Evolutionary conservation across 2,329 filamentous ascomycete genomes (phyloP).

Genomic region (Diaporthe vaccinii): DNA sequence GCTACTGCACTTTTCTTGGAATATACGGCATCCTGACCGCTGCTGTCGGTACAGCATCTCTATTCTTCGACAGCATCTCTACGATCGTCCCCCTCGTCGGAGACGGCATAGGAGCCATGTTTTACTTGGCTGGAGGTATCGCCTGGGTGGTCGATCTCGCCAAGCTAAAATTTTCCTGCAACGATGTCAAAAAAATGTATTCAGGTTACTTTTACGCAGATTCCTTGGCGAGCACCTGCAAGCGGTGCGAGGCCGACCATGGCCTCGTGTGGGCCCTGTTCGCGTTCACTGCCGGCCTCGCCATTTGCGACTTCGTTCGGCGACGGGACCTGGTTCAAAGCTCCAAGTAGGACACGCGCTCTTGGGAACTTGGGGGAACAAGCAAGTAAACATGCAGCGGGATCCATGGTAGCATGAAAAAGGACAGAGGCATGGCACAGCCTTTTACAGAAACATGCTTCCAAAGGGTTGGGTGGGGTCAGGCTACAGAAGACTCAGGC

Average conservation of each 20-base stretch:
- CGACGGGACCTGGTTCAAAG: background rate
- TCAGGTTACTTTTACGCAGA: fast-evolving
- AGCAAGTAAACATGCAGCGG: background rate
- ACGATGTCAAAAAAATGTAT: background rate
- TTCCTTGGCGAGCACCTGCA: background rate
- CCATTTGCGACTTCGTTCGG: background rate
- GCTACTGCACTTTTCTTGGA: constrained; percentile 8
- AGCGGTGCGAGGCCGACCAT: background rate
- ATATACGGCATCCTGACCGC: background rate
- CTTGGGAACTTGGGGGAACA: fast-evolving
- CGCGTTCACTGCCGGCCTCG: background rate
- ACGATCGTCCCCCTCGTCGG: background rate
- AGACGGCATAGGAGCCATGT: background rate
- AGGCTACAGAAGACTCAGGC: background rate
- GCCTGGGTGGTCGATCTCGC: background rate
- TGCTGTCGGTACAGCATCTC: background rate
- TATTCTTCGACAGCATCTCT: background rate
- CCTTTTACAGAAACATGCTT: background rate
- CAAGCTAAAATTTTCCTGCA: fast-evolving
- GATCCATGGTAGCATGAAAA: background rate
- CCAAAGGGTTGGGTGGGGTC: background rate
- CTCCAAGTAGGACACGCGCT: background rate
- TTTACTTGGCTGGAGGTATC: constrained; percentile 1
- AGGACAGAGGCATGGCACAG: background rate
- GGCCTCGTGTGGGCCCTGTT: background rate